These are phyloP conservation scores for Fraxinus excelsior DNA, from an alignment of 257 asterid species.

Conservation along the genomic window DNA sequence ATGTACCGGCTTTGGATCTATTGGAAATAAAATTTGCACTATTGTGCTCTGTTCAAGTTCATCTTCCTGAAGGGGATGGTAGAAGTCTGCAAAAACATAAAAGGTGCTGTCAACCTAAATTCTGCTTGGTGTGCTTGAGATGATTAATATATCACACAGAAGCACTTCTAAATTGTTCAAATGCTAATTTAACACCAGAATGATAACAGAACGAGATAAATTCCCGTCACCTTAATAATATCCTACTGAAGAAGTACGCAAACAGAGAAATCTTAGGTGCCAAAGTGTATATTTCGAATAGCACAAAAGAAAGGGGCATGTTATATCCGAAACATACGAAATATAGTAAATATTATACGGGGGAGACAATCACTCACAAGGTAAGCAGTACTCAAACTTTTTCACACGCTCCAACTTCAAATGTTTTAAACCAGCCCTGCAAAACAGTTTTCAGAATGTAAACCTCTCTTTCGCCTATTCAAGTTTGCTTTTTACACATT, in stretches of 20 bases:
- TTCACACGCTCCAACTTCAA: conserved; percentile 79
- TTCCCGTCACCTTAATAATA: not conserved
- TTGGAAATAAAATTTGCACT: conserved; percentile 61
- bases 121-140: not conserved
- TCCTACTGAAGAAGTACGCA: not conserved
- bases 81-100: conserved; percentile 60
- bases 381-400: conserved; percentile 90
- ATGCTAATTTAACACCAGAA: not conserved
- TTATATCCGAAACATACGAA: not conserved
- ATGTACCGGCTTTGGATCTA: conserved; percentile 77
- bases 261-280: not conserved
- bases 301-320: not conserved
- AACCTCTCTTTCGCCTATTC: not conserved
- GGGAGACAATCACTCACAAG: conserved; percentile 59
- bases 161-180: not conserved
- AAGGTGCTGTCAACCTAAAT: conserved; percentile 10
- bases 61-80: conserved; percentile 77
- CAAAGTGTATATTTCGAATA: not conserved
- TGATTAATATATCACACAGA: not conserved
- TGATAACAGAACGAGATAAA: not conserved
- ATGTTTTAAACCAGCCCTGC: conserved; percentile 88
- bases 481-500: not conserved
- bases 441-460: conserved; percentile 6
- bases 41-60: conserved; percentile 72
- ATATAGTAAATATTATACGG: not conserved